phyloP scores from a whole-genome alignment of 306 rosid genomes.

The Castanospermum australe region DNA sequence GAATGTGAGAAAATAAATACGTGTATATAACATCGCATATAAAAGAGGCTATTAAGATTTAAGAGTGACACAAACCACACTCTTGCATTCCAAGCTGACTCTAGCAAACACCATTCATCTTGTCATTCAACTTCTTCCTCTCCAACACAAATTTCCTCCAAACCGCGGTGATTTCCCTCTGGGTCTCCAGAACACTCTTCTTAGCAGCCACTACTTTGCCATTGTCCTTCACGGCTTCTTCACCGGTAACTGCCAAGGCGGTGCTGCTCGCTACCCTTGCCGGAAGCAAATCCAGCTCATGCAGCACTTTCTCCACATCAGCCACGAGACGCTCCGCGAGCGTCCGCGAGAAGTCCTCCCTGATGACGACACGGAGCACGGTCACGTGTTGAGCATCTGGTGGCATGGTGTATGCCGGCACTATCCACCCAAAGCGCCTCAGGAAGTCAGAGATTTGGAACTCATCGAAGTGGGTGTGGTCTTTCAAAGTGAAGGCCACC shows the following conservation, averaged over 20 bases:
- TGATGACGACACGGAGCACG: constrained; percentile 78
- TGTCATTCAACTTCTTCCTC: constrained; percentile 73
- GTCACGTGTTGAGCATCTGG: constrained; percentile 82
- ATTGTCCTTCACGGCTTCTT: neutral
- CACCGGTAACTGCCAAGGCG: constrained; percentile 12
- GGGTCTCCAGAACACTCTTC: constrained; percentile 59
- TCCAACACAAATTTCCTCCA: constrained; percentile 83
- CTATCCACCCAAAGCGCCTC: constrained; percentile 90
- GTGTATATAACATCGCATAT: too few relatives aligned
- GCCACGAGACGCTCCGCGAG: constrained; percentile 79
- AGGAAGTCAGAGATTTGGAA: constrained; percentile 73
- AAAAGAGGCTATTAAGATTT: too few relatives aligned
- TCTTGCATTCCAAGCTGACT: neutral
- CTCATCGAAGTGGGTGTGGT: constrained; percentile 56
- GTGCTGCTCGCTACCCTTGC: constrained; percentile 40
- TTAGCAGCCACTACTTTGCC: constrained; percentile 32
- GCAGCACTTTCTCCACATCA: constrained; percentile 65
- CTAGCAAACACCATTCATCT: constrained; percentile 73
- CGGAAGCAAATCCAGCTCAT: constrained; percentile 74
- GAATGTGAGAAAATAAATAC: too few relatives aligned
- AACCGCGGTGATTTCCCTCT: constrained; percentile 67
- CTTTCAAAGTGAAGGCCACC: constrained; percentile 84
- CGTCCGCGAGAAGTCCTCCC: constrained; percentile 90
- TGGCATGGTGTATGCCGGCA: constrained; percentile 95
- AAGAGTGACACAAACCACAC: neutral